Percentiles rank a stretch among this genome's conserved stretches.
Conservation (phyloP, 169 alveolate species). For the Amoebophrya sp. region DNA sequence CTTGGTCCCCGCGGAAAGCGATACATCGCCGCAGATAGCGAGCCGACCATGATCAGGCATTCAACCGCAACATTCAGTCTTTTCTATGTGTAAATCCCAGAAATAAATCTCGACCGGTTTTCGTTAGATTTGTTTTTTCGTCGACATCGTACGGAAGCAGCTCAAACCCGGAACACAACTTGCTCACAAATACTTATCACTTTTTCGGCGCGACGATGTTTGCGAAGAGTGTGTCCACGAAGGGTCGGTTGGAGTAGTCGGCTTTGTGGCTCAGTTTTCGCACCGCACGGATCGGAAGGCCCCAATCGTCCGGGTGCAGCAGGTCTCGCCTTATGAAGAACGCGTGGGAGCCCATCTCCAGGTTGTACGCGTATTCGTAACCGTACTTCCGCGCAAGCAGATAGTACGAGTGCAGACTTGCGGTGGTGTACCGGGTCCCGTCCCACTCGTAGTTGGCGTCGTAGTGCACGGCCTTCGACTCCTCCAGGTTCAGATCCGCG, state of each 20-base stretch:
- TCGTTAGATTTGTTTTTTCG: neutral
- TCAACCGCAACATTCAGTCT: too few species aligned
- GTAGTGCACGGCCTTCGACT: neutral
- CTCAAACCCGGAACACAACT: neutral
- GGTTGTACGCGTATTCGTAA: neutral
- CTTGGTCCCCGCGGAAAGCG: too few species aligned
- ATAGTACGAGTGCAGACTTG: neutral
- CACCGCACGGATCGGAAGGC: neutral
- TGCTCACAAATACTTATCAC: neutral
- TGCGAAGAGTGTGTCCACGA: neutral
- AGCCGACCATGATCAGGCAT: too few species aligned
- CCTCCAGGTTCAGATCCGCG: neutral
- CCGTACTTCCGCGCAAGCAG: neutral
- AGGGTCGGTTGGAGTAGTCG: neutral
- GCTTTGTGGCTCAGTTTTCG: neutral
- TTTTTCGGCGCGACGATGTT: neutral
- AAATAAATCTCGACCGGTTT: too few species aligned
- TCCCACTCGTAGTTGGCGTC: neutral
- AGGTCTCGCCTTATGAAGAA: neutral
- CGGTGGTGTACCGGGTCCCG: constrained; percentile 15
- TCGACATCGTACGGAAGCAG: neutral
- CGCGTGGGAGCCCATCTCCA: constrained; percentile 7
- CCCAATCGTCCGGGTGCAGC: neutral
- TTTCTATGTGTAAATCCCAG: too few species aligned
- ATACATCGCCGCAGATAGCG: too few species aligned